Percentiles rank a stretch among this genome's conserved stretches.
Evolutionary conservation across 2,329 filamentous ascomycete genomes (phyloP).

Genomic region (Cladosporium sp.): DNA sequence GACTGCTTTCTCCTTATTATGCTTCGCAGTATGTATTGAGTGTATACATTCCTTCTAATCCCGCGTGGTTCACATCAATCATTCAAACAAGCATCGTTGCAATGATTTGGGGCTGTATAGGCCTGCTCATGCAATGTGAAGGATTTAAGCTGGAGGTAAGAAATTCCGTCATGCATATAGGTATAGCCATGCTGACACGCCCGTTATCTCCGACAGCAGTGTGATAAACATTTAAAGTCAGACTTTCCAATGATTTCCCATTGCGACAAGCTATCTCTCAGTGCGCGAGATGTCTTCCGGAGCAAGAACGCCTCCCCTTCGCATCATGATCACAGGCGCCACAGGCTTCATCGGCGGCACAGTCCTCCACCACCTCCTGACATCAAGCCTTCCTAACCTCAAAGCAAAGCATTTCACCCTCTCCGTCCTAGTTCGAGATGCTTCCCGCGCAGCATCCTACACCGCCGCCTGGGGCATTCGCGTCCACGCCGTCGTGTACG

Average conservation of each 20-base stretch:
- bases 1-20: not conserved
- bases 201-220: not conserved
- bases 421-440: constrained; percentile 22
- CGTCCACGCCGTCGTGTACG: constrained; percentile 22
- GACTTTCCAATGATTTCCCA: not conserved
- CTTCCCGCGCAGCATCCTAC: not conserved
- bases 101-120: not conserved
- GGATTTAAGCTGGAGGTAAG: not conserved
- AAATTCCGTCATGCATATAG: not conserved
- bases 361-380: constrained; percentile 20
- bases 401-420: constrained; percentile 7
- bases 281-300: not conserved
- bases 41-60: not conserved
- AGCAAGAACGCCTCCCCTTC: too few species aligned
- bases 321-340: constrained; percentile 21
- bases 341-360: constrained; percentile 24
- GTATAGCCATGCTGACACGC: too few species aligned
- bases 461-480: constrained; percentile 5
- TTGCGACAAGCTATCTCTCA: too few species aligned
- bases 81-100: not conserved
- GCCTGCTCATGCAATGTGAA: not conserved
- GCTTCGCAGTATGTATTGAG: not conserved
- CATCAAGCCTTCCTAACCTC: constrained; percentile 16
- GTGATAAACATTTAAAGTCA: not conserved
- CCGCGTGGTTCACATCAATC: too few species aligned